Evolutionary conservation across 2,329 filamentous ascomycete genomes (phyloP).

Genomic region (Nigrospora osmanthi): DNA sequence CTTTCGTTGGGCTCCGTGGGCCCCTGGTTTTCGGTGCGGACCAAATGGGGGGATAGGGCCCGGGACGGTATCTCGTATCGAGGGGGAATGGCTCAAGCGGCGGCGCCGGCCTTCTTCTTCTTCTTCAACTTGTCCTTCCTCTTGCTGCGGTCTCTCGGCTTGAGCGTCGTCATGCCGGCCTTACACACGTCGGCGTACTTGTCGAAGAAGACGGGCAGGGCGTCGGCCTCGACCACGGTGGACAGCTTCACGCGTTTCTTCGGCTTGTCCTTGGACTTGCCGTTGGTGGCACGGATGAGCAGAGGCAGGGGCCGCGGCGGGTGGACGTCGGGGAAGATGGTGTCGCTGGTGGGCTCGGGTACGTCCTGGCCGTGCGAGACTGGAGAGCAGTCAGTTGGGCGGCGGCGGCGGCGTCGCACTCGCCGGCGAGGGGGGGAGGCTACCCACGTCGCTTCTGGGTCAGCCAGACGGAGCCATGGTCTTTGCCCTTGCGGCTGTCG

Average conservation of each 20-base stretch:
- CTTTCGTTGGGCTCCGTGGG: no score
- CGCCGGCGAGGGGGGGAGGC: no score
- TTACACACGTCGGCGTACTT: conserved; percentile 90
- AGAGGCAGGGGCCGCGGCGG: conserved; percentile 58
- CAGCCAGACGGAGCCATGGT: conserved; percentile 67
- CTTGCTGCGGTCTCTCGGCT: conserved; percentile 89
- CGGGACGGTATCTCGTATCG: conserved; percentile 10
- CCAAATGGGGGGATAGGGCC: no score
- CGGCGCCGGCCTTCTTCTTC: conserved; percentile 51
- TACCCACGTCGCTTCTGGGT: conserved; percentile 67
- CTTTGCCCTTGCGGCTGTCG: conserved; percentile 55
- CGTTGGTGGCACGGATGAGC: conserved; percentile 78
- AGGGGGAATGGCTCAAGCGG: conserved; percentile 13
- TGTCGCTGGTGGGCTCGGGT: conserved; percentile 31
- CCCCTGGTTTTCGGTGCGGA: no score
- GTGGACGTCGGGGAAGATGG: conserved; percentile 52
- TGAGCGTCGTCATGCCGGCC: conserved; percentile 76
- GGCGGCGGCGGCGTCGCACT: not conserved
- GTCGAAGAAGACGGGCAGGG: conserved; percentile 72
- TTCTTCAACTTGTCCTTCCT: conserved; percentile 72
- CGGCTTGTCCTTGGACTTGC: conserved; percentile 53
- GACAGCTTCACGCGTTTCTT: conserved; percentile 65
- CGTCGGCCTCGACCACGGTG: conserved; percentile 70
- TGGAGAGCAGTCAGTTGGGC: conserved; percentile 12
- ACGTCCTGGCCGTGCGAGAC: conserved; percentile 34